phyloP scores from a whole-genome alignment of 2,329 filamentous ascomycete genomes.

The Cladosporium oxysporum region DNA sequence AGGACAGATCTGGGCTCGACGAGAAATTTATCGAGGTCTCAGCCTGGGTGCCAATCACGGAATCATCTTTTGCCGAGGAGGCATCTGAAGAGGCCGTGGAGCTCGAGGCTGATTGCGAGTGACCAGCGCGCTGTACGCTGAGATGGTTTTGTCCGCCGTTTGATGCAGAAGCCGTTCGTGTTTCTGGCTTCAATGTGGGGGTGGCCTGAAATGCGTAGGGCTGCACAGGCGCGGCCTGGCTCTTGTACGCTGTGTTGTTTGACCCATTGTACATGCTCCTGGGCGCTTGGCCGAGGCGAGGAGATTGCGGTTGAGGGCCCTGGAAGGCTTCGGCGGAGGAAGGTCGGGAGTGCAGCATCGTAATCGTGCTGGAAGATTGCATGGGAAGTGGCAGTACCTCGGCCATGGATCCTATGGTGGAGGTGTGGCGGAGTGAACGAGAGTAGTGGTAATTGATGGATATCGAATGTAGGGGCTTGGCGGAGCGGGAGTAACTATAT shows the following conservation, averaged over 20 bases:
- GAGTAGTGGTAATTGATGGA: conserved; percentile 20
- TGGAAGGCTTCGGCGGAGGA: conserved; percentile 51
- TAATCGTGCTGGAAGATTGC: conserved; percentile 49
- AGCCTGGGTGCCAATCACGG: conserved; percentile 35
- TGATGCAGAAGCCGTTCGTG: conserved; percentile 57
- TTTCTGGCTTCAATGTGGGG: conserved; percentile 59
- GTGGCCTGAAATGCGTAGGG: conserved; percentile 54
- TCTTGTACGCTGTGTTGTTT: conserved; percentile 44
- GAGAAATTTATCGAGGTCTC: conserved; percentile 51
- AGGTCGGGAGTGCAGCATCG: conserved; percentile 49
- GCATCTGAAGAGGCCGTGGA: conserved; percentile 52
- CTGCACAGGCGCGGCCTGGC: conserved; percentile 48
- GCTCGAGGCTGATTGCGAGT: conserved; percentile 39
- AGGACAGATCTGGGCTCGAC: conserved; percentile 55
- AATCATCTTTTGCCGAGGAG: conserved; percentile 43
- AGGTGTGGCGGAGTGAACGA: conserved; percentile 22
- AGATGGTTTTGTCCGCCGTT: conserved; percentile 36
- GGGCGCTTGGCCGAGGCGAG: conserved; percentile 44
- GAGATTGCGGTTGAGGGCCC: conserved; percentile 38
- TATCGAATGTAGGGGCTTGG: conserved; percentile 24
- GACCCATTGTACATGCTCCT: conserved; percentile 47
- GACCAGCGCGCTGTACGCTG: conserved; percentile 19
- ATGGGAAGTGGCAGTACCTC: conserved; percentile 51
- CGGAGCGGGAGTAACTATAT: conserved; percentile 26
- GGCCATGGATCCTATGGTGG: conserved; percentile 38